Base-by-base conservation (phyloP, 179 eudicot genomes). In the Patellifolia procumbens region DNA sequence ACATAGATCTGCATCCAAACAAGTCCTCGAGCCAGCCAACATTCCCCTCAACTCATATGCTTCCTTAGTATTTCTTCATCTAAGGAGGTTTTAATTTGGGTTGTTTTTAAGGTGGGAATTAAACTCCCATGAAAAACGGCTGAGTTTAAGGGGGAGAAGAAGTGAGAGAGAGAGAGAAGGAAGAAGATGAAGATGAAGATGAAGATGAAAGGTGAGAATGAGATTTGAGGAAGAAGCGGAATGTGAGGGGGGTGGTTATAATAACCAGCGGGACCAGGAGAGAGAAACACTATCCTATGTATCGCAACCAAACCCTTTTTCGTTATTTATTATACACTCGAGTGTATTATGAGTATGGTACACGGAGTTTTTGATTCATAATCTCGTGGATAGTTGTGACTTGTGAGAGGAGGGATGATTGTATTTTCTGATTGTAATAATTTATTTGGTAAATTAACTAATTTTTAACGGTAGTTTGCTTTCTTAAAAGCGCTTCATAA, bases 11-110 rank as follows among this genome's bases (percentile, higher is more conserved):
- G 28, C 2, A 74, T 9, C 76, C 68, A 51, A 45, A 74, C n/a
- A 9, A 70, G 88, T 85, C 89, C 87, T 89, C 93, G 91, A 88
- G 88, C 91, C 93, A 89, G 89, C 83, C 93, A 89, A 89, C 93
- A 88, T 80, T 87, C 91, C 92, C 93, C 93, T 80, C 93, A 89
- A 88, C 82, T 74, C 58, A 51, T 42, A 37, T 69, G 79, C 85
- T 70, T 79, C 83, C 86, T 70, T 28, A 32, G 37, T 35, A n/a
- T n/a, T n/a, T n/a, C n/a, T n/a, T n/a, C n/a, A n/a, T n/a, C n/a
- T n/a, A n/a, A n/a, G n/a, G n/a, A 55, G 4, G 24, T 5, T 15
- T 8, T 49, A 19, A 15, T 58, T 70, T 52, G 19, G 1, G 12
- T 53, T 42, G 43, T 2, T 24, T 55, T 26, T 1, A 22, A 6